Evolutionary conservation across 495 filamentous ascomycete genomes (phyloP).

Genomic region (Cercophora samala): DNA sequence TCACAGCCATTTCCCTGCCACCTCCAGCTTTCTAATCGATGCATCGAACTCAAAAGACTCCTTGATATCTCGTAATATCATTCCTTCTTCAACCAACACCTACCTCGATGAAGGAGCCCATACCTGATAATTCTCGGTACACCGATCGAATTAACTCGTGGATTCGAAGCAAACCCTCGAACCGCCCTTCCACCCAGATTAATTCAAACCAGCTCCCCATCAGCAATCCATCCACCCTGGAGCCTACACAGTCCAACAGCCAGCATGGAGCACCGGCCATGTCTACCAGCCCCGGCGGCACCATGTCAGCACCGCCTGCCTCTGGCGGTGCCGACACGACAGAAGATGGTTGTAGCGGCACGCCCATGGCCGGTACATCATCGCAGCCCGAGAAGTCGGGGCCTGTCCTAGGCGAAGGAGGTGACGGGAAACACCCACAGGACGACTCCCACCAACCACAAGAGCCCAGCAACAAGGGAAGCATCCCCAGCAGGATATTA

Average conservation of each 20-base stretch:
- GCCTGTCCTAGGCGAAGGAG: slow-evolving; percentile 14
- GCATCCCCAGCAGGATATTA: slow-evolving; percentile 44
- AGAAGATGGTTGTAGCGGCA: slow-evolving; percentile 13
- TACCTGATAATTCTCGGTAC: slow-evolving; percentile 3
- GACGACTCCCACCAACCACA: slow-evolving; percentile 1
- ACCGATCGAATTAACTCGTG: neutral
- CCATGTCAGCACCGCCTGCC: neutral
- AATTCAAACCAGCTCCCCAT: slow-evolving; percentile 10
- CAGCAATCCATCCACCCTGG: neutral
- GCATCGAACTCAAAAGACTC: neutral
- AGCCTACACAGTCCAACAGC: slow-evolving; percentile 7
- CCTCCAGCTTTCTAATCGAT: neutral
- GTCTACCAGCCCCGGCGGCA: slow-evolving; percentile 6
- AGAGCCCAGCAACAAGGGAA: slow-evolving; percentile 9
- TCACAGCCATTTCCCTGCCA: neutral
- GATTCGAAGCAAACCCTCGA: slow-evolving; percentile 6
- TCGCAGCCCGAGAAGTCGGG: slow-evolving; percentile 17
- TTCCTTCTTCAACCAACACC: neutral
- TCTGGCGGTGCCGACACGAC: slow-evolving; percentile 1
- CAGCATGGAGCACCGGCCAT: slow-evolving; percentile 10
- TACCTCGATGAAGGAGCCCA: slow-evolving; percentile 25
- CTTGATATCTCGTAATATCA: neutral
- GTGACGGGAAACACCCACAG: slow-evolving; percentile 7
- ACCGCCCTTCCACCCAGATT: slow-evolving; percentile 15
- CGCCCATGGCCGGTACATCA: slow-evolving; percentile 7